phyloP scores from a whole-genome alignment of 139 green algal genomes.

The Tetradesmus lagerheimii region DNA sequence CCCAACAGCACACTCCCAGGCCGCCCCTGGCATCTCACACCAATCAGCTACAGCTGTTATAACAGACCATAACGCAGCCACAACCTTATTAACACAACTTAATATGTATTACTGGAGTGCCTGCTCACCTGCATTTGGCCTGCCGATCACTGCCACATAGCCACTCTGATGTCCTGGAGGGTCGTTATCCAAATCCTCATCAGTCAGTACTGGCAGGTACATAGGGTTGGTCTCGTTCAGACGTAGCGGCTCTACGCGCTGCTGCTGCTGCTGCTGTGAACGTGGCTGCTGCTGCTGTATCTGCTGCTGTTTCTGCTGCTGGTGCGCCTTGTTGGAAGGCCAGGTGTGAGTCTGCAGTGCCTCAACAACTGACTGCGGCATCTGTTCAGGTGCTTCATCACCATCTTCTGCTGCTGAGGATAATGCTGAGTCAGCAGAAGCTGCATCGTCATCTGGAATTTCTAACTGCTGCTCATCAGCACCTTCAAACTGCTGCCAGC shows the following conservation, averaged over 20 bases:
- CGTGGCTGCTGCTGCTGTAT: not conserved
- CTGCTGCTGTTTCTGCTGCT: not conserved
- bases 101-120: not conserved
- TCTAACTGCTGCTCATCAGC: not conserved
- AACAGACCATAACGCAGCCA: too few species aligned
- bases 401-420: not conserved
- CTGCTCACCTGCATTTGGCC: conserved; percentile 83
- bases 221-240: conserved; percentile 54
- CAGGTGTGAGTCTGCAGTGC: not conserved
- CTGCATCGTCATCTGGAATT: not conserved
- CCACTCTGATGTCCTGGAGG: conserved; percentile 75
- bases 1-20: too few species aligned
- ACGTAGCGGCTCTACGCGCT: conserved; percentile 3
- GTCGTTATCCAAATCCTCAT: conserved; percentile 67
- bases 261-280: conserved; percentile 16
- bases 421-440: not conserved
- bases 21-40: too few species aligned
- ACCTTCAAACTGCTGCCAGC: not conserved
- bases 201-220: conserved; percentile 66
- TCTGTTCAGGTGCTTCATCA: conserved; percentile 6
- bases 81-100: too few species aligned
- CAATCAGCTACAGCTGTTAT: too few species aligned
- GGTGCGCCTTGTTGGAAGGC: not conserved
- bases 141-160: conserved; percentile 91
- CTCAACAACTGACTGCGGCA: not conserved